Conservation (phyloP, 2,329 filamentous ascomycete species). For the Alternaria atra region DNA sequence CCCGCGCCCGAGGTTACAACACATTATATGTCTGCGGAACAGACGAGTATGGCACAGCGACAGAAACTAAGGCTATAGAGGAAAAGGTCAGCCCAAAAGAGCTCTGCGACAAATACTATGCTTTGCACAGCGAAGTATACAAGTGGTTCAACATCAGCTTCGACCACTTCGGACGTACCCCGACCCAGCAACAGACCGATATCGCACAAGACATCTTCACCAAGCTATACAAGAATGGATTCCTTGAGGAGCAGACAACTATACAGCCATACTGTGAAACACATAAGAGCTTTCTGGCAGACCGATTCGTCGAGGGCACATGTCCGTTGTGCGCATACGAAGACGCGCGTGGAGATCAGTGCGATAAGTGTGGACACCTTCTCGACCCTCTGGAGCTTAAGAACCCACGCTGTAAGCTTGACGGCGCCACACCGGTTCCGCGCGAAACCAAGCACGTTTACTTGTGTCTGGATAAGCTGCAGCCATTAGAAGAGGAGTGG, state of each 20-base stretch:
- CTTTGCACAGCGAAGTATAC: slow-evolving; percentile 88
- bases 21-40: slow-evolving; percentile 88
- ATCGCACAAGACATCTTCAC: slow-evolving; percentile 93
- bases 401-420: slow-evolving; percentile 85
- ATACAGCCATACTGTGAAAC: slow-evolving; percentile 88
- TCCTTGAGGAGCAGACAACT: slow-evolving; percentile 84
- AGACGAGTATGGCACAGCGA: slow-evolving; percentile 95
- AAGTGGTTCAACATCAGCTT: slow-evolving; percentile 96
- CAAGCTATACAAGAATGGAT: slow-evolving; percentile 88
- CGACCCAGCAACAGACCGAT: slow-evolving; percentile 85
- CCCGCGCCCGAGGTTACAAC: slow-evolving; percentile 78
- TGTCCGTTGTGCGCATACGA: slow-evolving; percentile 73
- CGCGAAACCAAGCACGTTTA: slow-evolving; percentile 90
- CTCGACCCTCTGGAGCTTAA: slow-evolving; percentile 60
- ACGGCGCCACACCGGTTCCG: slow-evolving; percentile 80
- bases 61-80: slow-evolving; percentile 93
- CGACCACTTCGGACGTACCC: slow-evolving; percentile 93
- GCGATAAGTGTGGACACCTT: slow-evolving; percentile 60
- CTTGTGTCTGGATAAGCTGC: slow-evolving; percentile 83
- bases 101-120: slow-evolving; percentile 92
- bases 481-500: slow-evolving; percentile 80
- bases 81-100: slow-evolving; percentile 82
- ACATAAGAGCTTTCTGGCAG: slow-evolving; percentile 60
- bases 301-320: slow-evolving; percentile 80
- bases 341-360: slow-evolving; percentile 64